Evolutionary conservation across 148 eudicot genomes (phyloP).

Genomic region (Gaultheria prostrata): DNA sequence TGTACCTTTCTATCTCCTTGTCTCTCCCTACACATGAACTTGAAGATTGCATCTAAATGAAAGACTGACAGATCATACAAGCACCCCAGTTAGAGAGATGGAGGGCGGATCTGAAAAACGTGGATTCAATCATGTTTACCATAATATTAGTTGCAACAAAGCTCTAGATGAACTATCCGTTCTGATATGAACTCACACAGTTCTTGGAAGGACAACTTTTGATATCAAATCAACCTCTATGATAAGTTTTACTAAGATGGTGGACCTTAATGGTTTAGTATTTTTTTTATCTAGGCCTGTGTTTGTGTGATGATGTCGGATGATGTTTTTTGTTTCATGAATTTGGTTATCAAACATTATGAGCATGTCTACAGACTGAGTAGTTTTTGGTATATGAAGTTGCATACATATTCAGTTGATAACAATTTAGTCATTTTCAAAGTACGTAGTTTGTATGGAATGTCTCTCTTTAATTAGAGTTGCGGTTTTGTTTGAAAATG

Average conservation of each 20-base stretch:
- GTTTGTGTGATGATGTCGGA: not conserved
- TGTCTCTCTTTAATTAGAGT: no score
- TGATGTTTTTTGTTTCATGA: slow-evolving; percentile 8
- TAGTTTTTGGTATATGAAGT: not conserved
- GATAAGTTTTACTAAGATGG: not conserved
- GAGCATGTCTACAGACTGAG: not conserved
- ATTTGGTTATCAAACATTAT: not conserved
- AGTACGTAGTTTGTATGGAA: not conserved
- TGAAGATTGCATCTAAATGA: no score
- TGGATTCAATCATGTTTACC: slow-evolving; percentile 45
- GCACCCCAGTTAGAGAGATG: slow-evolving; percentile 40
- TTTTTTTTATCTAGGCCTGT: not conserved
- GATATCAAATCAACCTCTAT: not conserved
- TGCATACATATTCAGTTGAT: not conserved
- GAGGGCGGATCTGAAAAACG: slow-evolving; percentile 62
- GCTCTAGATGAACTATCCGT: no score
- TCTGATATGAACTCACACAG: not conserved
- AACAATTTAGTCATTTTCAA: not conserved
- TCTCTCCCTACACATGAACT: no score
- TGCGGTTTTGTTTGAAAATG: no score
- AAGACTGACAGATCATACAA: slow-evolving; percentile 38
- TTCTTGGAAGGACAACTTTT: not conserved
- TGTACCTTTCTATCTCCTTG: no score
- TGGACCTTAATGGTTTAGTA: not conserved
- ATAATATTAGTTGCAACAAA: not conserved